A percentile compares a stretch with the other conserved stretches of the same genome.
Conservation (phyloP, 805 yeast genomes). For the Wickerhamiella occidentalis region DNA sequence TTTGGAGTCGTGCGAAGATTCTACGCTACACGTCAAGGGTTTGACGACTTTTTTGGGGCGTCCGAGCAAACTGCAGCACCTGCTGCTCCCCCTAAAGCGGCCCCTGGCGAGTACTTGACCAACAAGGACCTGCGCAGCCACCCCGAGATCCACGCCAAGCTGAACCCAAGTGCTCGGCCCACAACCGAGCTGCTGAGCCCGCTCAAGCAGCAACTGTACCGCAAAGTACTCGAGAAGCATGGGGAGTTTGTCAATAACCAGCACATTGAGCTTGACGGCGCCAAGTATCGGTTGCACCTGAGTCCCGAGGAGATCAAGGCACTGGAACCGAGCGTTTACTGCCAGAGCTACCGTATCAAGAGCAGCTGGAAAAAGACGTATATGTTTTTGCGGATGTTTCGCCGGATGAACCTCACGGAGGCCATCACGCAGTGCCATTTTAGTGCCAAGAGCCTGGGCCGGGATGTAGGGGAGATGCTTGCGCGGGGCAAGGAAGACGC, state of each 20-base stretch:
- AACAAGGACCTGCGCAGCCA: conserved; percentile 19
- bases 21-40: conserved; percentile 4
- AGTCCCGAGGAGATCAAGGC: conserved; percentile 56
- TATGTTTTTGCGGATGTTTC: conserved; percentile 60
- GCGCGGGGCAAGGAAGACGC: conserved; percentile 64
- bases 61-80: background rate
- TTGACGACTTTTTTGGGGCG: conserved; percentile 3
- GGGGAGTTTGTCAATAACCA: conserved; percentile 57
- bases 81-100: background rate
- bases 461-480: conserved; percentile 65
- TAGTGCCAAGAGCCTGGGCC: conserved; percentile 62
- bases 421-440: conserved; percentile 93
- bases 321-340: conserved; percentile 78
- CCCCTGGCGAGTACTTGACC: conserved; percentile 11
- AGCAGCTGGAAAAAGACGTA: conserved; percentile 85
- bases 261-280: conserved; percentile 36
- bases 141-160: conserved; percentile 18
- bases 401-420: conserved; percentile 53
- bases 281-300: conserved; percentile 44
- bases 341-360: conserved; percentile 69
- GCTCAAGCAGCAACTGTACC: conserved; percentile 53
- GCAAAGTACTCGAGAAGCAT: conserved; percentile 49
- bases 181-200: conserved; percentile 57
- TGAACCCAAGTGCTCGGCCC: conserved; percentile 39
- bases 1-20: conserved; percentile 3